Base-by-base conservation (phyloP, 306 rosid species). In the Cicer chorassanicum region DNA sequence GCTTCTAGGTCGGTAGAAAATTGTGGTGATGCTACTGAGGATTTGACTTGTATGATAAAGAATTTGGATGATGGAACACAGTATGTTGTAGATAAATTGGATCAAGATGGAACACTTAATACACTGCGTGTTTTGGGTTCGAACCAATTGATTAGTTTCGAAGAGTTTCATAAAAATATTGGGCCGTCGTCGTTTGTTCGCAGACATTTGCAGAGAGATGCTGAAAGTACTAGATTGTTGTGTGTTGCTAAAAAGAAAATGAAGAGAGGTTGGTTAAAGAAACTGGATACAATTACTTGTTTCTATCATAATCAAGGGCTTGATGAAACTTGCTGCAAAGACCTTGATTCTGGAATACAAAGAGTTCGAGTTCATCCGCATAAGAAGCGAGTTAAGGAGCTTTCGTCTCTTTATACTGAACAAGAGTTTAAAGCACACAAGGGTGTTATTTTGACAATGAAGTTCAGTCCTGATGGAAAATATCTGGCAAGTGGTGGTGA, bases 401-500 rank as follows among this genome's bases (percentile, higher is more conserved):
- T 93, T 63, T 89, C 97, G 11, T 81, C 91, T 40, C 91, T 93
- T 56, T 87, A 86, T 72, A 73, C 79, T 10, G 93, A 87, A 29
- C 98, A 93, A 76, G 89, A 89, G 29, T 78, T 90, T 73, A 82
- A 73, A 21, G 98, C 97, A 13, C 98, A 93, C 45, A 84, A 84
- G 73, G 98, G 98, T 34, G 75, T 89, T 42, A 90, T 93, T 74
- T 81, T 88, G 79, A 65, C 90, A 6, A 90, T 93, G 97, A 93
- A 91, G 84, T 93, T 93, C 81, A 93, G 97, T 72, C 87, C 62
- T 45, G 96, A 93, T 64, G 98, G 98, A 42, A 81, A 78, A 51
- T 89, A 89, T 77, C 72, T 93, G 55, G 98, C 98, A 57, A 93
- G 86, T 75, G 97, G 89, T 5, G 98, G 97, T 18, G 87, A 87